A percentile compares a stretch with the other conserved stretches of the same genome.
Evolutionary conservation across 106 monocot species (phyloP).

Genomic region (Dendrobium officinale): DNA sequence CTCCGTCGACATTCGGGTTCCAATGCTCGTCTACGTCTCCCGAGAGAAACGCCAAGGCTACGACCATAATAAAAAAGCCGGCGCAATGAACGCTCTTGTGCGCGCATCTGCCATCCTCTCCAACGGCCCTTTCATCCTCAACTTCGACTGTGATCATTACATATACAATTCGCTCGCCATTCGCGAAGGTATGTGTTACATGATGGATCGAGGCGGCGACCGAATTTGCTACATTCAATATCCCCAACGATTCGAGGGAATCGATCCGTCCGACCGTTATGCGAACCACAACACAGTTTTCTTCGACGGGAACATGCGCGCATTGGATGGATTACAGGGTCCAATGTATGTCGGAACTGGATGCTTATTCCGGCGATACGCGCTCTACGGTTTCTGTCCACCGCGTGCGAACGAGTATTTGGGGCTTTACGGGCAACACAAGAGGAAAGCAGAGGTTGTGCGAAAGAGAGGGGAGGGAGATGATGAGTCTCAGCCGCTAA

Average conservation of each 20-base stretch:
- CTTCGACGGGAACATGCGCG: constrained; percentile 98
- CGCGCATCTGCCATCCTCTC: constrained; percentile 86
- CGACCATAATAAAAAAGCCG: constrained; percentile 96
- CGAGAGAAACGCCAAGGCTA: constrained; percentile 77
- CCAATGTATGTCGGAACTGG: constrained; percentile 96
- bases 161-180: constrained; percentile 81
- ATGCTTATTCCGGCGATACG: constrained; percentile 82
- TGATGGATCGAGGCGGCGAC: constrained; percentile 96
- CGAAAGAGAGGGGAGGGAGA: constrained; percentile 1
- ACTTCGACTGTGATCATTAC: constrained; percentile 98
- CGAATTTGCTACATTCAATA: constrained; percentile 91
- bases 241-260: constrained; percentile 91
- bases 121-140: constrained; percentile 95
- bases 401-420: constrained; percentile 72
- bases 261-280: constrained; percentile 93
- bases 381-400: constrained; percentile 78
- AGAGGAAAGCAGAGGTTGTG: constrained; percentile 14
- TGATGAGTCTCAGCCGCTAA: constrained; percentile 10
- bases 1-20: constrained; percentile 59
- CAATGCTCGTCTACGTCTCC: constrained; percentile 83
- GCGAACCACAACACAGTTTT: constrained; percentile 99
- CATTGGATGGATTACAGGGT: constrained; percentile 85
- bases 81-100: constrained; percentile 93
- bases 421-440: constrained; percentile 62
- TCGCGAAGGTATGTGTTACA: constrained; percentile 93